Evolutionary conservation across 1,284 basidiomycete genomes (phyloP), one percentile per base, ranked within the genome.

Genomic region (Ceratobasidium sp.): DNA sequence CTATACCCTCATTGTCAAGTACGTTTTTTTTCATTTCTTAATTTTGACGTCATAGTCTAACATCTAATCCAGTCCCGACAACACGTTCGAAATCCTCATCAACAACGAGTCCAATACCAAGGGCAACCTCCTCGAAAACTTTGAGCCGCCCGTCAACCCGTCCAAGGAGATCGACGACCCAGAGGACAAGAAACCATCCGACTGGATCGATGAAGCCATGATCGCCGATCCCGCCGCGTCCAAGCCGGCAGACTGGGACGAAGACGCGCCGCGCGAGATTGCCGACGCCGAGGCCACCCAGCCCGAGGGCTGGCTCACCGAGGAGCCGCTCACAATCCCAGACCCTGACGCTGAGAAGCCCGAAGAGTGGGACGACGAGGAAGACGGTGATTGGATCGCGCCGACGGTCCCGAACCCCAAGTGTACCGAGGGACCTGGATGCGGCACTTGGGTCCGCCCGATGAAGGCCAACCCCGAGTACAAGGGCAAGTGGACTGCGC

Each of bases 311-410:
- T 99, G 98, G 98, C 91, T 99, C 80, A 96, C 95, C 81, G 88
- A 98, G 79, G 97, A 99, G 85, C 91, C 93, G 2, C 86, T 90
- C 78, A 89, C 86, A 70, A 91, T 99, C 81, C 91, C 96, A 69
- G 98, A 99, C 85, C 97, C 98, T 80, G 94, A 96, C 81, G 93
- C 96, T 64, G 91, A 93, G 87, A 99, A 99, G 90, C 98, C 98
- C 42, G 97, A 99, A 84, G 98, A 99, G 86, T 99, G 98, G 98
- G 97, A 98, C 84, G 95, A 99, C 82, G 98, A 99, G 85, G 97
- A 99, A 85, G 97, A 99, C 83, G 98, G 98, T 85, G 97, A 99
- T 84, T 99, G 96, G 96, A 90, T 98, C 79, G 91, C 96, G 13
- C 96, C 97, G 40, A 91, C 91, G 79, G 88, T 99, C 78, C 87